phyloP scores from a whole-genome alignment of 176 grass and related monocot species.

The Paspalum notatum region DNA sequence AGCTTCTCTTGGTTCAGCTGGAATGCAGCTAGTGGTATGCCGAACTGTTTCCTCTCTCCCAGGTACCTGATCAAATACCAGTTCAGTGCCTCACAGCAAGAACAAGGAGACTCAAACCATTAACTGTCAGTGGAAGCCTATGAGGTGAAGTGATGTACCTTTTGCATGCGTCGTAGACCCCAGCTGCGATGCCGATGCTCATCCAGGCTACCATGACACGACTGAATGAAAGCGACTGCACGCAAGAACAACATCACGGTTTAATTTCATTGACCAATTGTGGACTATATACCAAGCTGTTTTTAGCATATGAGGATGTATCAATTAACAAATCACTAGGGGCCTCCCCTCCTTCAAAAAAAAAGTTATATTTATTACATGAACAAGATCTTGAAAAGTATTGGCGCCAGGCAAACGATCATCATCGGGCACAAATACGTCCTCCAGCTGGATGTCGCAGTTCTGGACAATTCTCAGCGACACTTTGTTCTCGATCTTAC shows the following conservation, averaged over 20 bases:
- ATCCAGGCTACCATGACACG: slow-evolving; percentile 67
- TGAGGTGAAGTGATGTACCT: slow-evolving; percentile 37
- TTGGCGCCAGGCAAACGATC: slow-evolving; percentile 51
- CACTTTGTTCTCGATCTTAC: slow-evolving; percentile 71
- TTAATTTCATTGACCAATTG: no score
- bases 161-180: slow-evolving; percentile 57
- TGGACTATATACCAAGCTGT: no score
- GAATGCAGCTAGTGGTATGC: slow-evolving; percentile 59
- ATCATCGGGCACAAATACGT: slow-evolving; percentile 67
- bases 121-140: no score
- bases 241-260: background rate
- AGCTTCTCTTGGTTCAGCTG: slow-evolving; percentile 74
- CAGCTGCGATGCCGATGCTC: slow-evolving; percentile 57
- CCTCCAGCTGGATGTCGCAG: slow-evolving; percentile 62
- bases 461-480: slow-evolving; percentile 72
- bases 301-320: no score
- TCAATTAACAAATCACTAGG: no score
- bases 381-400: slow-evolving; percentile 53
- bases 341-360: no score
- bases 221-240: slow-evolving; percentile 55
- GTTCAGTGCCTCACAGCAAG: background rate
- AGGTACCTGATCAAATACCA: slow-evolving; percentile 53
- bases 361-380: slow-evolving; percentile 31
- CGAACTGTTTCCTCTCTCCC: slow-evolving; percentile 69
- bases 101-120: no score